phyloP scores from a whole-genome alignment of 768 basidiomycete species.

The Steccherinum ochraceum region DNA sequence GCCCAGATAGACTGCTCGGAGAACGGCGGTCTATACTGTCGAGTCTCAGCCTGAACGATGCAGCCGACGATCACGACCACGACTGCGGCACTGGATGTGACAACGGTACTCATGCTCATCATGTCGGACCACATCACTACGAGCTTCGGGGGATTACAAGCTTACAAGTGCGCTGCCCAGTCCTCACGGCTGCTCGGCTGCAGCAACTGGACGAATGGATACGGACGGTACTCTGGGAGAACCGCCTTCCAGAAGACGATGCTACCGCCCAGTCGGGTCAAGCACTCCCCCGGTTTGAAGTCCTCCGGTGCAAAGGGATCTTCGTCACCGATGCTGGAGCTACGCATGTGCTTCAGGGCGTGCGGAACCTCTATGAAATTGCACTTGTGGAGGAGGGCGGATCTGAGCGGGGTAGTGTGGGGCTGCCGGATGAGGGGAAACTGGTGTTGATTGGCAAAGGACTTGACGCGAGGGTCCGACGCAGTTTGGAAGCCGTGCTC shows the following conservation, averaged over 20 bases:
- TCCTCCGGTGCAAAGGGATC: constrained; percentile 88
- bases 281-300: constrained; percentile 47
- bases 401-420: constrained; percentile 30
- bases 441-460: constrained; percentile 86
- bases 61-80: constrained; percentile 22
- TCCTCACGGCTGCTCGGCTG: constrained; percentile 41
- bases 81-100: constrained; percentile 21
- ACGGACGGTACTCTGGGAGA: constrained; percentile 78
- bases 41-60: too few relatives aligned
- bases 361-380: constrained; percentile 86
- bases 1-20: constrained; percentile 34
- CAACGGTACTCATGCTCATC: constrained; percentile 16
- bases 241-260: constrained; percentile 33
- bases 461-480: constrained; percentile 47
- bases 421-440: constrained; percentile 63
- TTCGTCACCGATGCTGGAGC: constrained; percentile 49
- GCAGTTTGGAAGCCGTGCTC: constrained; percentile 38
- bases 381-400: constrained; percentile 30
- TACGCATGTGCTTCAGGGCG: constrained; percentile 82
- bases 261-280: constrained; percentile 5
- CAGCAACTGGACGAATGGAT: constrained; percentile 73
- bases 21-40: constrained; percentile 2
- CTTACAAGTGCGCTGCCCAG: constrained; percentile 63
- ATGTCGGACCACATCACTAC: constrained; percentile 44
- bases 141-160: constrained; percentile 80